Conservation (phyloP, 2,329 filamentous ascomycete species). For the Penicillium paneum region DNA sequence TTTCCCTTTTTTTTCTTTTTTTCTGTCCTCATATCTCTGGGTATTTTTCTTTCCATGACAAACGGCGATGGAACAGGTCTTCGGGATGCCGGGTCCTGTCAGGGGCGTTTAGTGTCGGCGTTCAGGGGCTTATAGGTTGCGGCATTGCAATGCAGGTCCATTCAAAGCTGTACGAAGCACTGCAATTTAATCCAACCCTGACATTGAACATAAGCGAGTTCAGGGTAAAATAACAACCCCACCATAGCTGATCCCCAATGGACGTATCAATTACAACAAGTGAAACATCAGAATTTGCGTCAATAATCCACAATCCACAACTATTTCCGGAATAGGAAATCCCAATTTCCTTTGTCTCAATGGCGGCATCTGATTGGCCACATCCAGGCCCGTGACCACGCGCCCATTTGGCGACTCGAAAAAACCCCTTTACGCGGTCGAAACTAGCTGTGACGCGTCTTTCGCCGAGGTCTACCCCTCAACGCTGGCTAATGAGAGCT, state of each 20-base stretch:
- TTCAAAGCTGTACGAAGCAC: background rate
- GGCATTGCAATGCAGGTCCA: slow-evolving; percentile 3
- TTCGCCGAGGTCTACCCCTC: background rate
- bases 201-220: background rate
- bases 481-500: background rate
- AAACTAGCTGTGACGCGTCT: slow-evolving; percentile 22
- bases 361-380: slow-evolving; percentile 20
- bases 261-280: background rate
- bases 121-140: background rate
- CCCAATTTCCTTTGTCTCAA: slow-evolving; percentile 16
- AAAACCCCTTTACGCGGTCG: slow-evolving; percentile 36
- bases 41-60: background rate
- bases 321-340: background rate
- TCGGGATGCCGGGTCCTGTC: background rate
- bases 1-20: background rate
- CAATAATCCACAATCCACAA: background rate
- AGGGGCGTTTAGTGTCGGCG: slow-evolving; percentile 7
- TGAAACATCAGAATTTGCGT: background rate
- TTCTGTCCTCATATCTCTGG: background rate
- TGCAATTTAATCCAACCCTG: background rate
- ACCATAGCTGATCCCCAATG: background rate
- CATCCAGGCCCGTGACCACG: slow-evolving; percentile 34
- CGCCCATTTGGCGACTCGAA: slow-evolving; percentile 36
- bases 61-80: background rate
- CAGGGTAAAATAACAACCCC: background rate